Evolutionary conservation across 1,284 basidiomycete species (phyloP).

Genomic region (Tilletia caries): DNA sequence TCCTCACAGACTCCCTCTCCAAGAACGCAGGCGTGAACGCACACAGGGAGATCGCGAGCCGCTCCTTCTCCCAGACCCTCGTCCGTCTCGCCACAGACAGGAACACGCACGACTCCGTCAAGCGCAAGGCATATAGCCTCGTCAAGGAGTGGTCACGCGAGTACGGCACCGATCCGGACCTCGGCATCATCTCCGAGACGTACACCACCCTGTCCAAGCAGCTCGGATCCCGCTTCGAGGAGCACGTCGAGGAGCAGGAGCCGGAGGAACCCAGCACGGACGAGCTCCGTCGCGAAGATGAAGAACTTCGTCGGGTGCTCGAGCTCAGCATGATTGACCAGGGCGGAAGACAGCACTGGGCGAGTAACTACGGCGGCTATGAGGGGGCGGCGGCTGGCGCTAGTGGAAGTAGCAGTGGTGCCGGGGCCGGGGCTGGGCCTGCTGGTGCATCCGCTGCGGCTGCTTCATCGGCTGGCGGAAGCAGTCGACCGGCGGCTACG

Average conservation of each 20-base stretch:
- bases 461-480: background rate
- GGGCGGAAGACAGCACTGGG: constrained; percentile 32
- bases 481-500: background rate
- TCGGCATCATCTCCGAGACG: constrained; percentile 88
- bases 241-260: background rate
- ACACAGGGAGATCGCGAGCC: constrained; percentile 80
- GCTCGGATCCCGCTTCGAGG: background rate
- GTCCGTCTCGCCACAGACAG: constrained; percentile 77
- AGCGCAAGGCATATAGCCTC: constrained; percentile 68
- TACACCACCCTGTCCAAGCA: constrained; percentile 69
- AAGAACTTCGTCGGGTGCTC: constrained; percentile 48
- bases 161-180: constrained; percentile 62
- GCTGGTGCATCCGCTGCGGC: background rate
- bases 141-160: constrained; percentile 82
- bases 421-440: background rate
- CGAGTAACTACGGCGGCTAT: constrained; percentile 1
- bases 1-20: constrained; percentile 56
- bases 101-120: constrained; percentile 86
- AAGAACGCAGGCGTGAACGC: constrained; percentile 84
- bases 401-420: constrained; percentile 15
- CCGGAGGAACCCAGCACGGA: constrained; percentile 27
- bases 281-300: constrained; percentile 46
- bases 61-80: constrained; percentile 83
- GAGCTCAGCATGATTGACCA: constrained; percentile 49
- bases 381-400: constrained; percentile 16